A percentile compares a stretch with the other conserved stretches of the same genome.
phyloP scores from a whole-genome alignment of 352 stramenopile species.

The Phytophthora sp. region DNA sequence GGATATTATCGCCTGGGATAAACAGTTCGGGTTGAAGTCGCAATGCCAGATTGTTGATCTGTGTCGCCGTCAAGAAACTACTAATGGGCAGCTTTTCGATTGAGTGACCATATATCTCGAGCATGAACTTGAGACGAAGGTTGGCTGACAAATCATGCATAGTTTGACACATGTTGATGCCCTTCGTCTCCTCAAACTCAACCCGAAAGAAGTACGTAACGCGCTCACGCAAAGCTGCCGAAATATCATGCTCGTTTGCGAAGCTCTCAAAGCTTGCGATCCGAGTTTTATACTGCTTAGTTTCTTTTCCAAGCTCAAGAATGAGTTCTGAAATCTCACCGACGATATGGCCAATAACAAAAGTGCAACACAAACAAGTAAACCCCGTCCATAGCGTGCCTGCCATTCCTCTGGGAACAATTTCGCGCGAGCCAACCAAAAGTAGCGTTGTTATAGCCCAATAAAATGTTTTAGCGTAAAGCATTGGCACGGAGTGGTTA shows the following conservation, averaged over 20 bases:
- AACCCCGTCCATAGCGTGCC: constrained; percentile 60
- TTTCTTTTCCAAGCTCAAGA: constrained; percentile 64
- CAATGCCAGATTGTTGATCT: constrained; percentile 54
- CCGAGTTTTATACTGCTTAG: constrained; percentile 63
- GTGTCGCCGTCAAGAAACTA: constrained; percentile 42
- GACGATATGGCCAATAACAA: constrained; percentile 76
- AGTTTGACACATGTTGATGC: constrained; percentile 57
- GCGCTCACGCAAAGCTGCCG: constrained; percentile 48
- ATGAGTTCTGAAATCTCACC: constrained; percentile 75
- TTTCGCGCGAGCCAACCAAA: constrained; percentile 63
- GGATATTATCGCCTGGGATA: constrained; percentile 14
- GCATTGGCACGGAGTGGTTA: constrained; percentile 43
- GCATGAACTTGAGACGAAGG: constrained; percentile 59
- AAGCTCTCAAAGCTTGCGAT: constrained; percentile 72
- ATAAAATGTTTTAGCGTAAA: constrained; percentile 74
- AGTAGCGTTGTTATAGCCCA: constrained; percentile 72
- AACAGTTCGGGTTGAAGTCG: constrained; percentile 59
- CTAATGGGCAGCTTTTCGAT: constrained; percentile 53
- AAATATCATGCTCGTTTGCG: constrained; percentile 57
- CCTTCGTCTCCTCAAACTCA: constrained; percentile 56
- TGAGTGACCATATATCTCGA: constrained; percentile 59
- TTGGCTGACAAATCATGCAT: constrained; percentile 67
- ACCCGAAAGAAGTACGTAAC: constrained; percentile 64
- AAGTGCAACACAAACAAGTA: constrained; percentile 67
- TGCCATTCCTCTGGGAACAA: constrained; percentile 53